Percentiles rank a stretch among this genome's conserved stretches.
phyloP scores from a whole-genome alignment of 1,284 basidiomycete species.

The Neolentinus lepideus region DNA sequence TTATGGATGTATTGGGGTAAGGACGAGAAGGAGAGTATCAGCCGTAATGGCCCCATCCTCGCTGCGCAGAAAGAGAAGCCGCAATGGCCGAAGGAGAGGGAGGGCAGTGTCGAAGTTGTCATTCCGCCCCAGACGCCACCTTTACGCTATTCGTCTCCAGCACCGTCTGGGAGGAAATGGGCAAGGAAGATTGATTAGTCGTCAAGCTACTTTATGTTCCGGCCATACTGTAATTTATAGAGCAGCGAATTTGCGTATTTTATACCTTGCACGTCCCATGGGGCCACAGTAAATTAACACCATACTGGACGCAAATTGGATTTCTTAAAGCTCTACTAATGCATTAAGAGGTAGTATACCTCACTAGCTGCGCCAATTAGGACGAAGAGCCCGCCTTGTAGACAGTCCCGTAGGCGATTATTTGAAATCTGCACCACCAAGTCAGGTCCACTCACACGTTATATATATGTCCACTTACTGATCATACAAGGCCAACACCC shows the following conservation, averaged over 20 bases:
- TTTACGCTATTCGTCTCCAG: slow-evolving; percentile 28
- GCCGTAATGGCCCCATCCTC: slow-evolving; percentile 11
- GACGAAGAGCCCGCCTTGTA: slow-evolving; percentile 31
- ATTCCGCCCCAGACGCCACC: slow-evolving; percentile 31
- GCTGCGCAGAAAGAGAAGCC: slow-evolving; percentile 19
- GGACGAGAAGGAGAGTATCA: slow-evolving; percentile 30
- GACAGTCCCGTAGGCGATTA: slow-evolving; percentile 31
- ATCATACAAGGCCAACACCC: slow-evolving; percentile 65
- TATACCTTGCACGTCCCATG: no score
- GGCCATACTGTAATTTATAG: no score
- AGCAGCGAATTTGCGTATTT: no score
- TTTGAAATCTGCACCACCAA: slow-evolving; percentile 34
- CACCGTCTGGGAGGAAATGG: slow-evolving; percentile 54
- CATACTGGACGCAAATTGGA: no score
- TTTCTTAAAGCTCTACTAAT: no score
- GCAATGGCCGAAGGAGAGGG: slow-evolving; percentile 17
- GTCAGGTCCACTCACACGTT: no score
- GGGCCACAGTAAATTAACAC: no score
- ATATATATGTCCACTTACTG: no score
- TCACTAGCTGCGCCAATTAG: slow-evolving; percentile 7
- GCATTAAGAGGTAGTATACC: no score
- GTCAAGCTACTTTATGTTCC: no score
- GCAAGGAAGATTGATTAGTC: slow-evolving; percentile 58
- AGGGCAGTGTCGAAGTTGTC: slow-evolving; percentile 34
- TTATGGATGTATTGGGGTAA: slow-evolving; percentile 79